A percentile compares a stretch with the other conserved stretches of the same genome.
Conservation (phyloP, 2,329 filamentous ascomycete species). For the Chaetomium globosum region DNA sequence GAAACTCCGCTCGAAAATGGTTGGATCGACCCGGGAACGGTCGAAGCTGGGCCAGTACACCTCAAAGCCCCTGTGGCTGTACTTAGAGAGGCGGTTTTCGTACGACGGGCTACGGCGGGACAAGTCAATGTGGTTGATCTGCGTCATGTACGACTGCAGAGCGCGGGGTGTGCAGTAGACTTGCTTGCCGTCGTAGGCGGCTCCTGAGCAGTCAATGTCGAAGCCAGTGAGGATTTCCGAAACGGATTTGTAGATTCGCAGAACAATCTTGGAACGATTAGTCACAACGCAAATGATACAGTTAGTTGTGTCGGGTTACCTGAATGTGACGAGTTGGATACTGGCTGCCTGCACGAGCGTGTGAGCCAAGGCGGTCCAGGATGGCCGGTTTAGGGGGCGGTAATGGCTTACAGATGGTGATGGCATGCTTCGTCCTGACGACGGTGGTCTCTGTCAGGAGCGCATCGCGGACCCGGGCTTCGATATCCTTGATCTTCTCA, state of each 20-base stretch:
- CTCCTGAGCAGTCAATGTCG: conserved; percentile 82
- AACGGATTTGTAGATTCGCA: conserved; percentile 81
- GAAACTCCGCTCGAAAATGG: conserved; percentile 83
- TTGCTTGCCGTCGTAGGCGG: conserved; percentile 77
- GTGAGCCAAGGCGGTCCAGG: conserved; percentile 13
- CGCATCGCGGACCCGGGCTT: conserved; percentile 71
- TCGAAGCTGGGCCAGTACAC: conserved; percentile 77
- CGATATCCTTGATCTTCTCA: conserved; percentile 83
- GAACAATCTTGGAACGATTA: conserved; percentile 64
- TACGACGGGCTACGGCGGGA: conserved; percentile 81
- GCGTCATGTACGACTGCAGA: conserved; percentile 76
- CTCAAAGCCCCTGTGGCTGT: conserved; percentile 82
- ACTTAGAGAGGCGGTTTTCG: conserved; percentile 83
- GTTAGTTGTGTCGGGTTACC: conserved; percentile 39
- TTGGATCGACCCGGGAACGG: conserved; percentile 76
- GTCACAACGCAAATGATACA: not conserved
- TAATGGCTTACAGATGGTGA: conserved; percentile 66
- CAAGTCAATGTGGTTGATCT: conserved; percentile 79
- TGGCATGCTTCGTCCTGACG: conserved; percentile 81
- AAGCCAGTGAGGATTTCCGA: conserved; percentile 86
- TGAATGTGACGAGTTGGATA: conserved; percentile 82
- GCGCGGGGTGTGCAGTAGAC: conserved; percentile 79
- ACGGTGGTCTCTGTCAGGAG: conserved; percentile 83
- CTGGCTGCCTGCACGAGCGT: conserved; percentile 60
- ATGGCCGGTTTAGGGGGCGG: not conserved